Percentiles rank a stretch among this genome's conserved stretches.
Conservation (phyloP, 495 filamentous ascomycete genomes). For the Chaetomium fimeti region DNA sequence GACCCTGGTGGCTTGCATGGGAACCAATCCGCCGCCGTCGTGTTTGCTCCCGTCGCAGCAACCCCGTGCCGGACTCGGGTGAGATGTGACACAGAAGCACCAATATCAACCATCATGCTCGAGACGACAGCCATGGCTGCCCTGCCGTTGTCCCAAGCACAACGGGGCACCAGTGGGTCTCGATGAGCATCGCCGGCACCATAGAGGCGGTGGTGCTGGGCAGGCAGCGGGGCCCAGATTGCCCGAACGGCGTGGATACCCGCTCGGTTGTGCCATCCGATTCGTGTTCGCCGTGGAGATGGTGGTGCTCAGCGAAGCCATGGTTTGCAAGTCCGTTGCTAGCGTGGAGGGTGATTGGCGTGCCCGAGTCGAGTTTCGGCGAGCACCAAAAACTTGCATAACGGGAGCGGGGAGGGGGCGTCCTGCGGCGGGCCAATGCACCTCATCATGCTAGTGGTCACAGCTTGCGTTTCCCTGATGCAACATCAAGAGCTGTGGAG, state of each 20-base stretch:
- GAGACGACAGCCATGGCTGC: constrained; percentile 1
- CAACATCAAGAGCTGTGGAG: neutral
- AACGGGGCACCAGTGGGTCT: neutral
- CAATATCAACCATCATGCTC: constrained; percentile 13
- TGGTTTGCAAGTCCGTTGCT: constrained; percentile 7
- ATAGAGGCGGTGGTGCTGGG: neutral
- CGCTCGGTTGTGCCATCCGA: constrained; percentile 18
- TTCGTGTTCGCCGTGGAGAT: constrained; percentile 12
- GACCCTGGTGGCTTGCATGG: constrained; percentile 20
- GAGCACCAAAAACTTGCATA: constrained; percentile 12
- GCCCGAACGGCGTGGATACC: constrained; percentile 18
- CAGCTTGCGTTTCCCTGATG: constrained; percentile 8
- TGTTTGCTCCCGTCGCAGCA: constrained; percentile 13
- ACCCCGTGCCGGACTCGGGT: neutral
- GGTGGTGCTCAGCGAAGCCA: constrained; percentile 1
- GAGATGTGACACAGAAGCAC: constrained; percentile 12
- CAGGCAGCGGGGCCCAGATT: neutral
- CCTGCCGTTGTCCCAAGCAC: neutral
- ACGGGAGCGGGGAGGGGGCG: constrained; percentile 8
- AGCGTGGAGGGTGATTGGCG: neutral
- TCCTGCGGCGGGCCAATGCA: constrained; percentile 10
- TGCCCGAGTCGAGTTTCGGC: neutral
- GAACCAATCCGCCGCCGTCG: constrained; percentile 7
- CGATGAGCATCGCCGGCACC: constrained; percentile 7
- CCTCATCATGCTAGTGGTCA: constrained; percentile 1